Base-by-base conservation (phyloP, 768 basidiomycete species). In the Calocybe gangraenosa region DNA sequence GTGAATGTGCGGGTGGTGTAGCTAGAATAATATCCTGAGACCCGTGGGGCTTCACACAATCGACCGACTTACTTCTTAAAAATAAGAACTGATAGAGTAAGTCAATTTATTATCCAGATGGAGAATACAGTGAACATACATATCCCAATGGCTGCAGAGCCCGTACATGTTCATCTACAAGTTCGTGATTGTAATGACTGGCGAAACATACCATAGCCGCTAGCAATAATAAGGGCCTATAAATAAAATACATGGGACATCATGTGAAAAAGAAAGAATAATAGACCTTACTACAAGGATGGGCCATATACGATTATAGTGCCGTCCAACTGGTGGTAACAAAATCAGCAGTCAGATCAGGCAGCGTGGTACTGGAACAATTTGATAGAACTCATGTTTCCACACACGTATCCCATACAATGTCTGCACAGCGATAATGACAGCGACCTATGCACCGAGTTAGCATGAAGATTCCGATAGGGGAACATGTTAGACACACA, bases 321-420 rank as follows among this genome's bases (percentile, higher is more conserved):
- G n/a, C n/a, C n/a, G n/a, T n/a, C n/a, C n/a, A n/a, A n/a, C n/a
- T n/a, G n/a, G n/a, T n/a, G n/a, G n/a, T n/a, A n/a, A n/a, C n/a
- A n/a, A n/a, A 20, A 55, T 34, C 9, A 48, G 35, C 7, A 57
- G 54, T 54, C 54, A 54, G 21, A 52, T 37, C 7, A 44, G 51
- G 46, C 55, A 52, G 41, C 54, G 40, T 21, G 50, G 44, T 28
- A 54, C 59, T 61, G 38, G 17, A 32, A 15, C 22, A 19, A 31
- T 11, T 23, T 25, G 28, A 14, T 14, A 32, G 9, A 36, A 59
- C 60, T 37, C 44, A 65, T 62, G 54, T 48, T 53, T 62, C 60
- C 61, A 65, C 14, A 63, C 53, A 8, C 63, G 55, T 17, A 59
- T 19, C 14, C 60, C 59, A 20, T 65, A 65, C 28, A 63, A 44